Conservation (phyloP, 1,284 basidiomycete species). For the Irpex sp. region DNA sequence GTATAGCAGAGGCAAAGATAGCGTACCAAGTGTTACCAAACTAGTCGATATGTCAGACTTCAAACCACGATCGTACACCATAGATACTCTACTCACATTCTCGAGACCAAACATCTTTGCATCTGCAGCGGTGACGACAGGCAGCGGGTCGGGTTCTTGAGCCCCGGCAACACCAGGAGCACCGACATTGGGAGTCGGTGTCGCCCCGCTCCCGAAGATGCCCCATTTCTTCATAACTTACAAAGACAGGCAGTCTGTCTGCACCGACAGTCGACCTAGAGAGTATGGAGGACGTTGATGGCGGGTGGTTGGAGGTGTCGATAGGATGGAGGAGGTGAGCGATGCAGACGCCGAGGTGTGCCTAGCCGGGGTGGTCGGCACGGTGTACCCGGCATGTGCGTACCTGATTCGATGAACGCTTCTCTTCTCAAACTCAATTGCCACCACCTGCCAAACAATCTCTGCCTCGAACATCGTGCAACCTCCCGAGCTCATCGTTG, state of each 20-base stretch:
- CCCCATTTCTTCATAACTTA: slow-evolving; percentile 19
- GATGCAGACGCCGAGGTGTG: background rate
- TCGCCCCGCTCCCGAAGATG: slow-evolving; percentile 1
- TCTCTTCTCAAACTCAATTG: background rate
- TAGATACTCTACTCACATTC: slow-evolving; percentile 65
- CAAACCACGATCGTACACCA: background rate
- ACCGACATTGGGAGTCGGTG: background rate
- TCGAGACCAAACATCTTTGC: slow-evolving; percentile 87
- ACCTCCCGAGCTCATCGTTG: background rate
- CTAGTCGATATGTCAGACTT: slow-evolving; percentile 30
- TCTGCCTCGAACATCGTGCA: background rate
- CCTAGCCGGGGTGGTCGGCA: background rate
- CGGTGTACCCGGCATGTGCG: background rate
- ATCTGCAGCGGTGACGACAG: slow-evolving; percentile 50
- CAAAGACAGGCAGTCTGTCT: background rate
- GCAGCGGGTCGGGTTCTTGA: slow-evolving; percentile 11
- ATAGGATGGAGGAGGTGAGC: background rate
- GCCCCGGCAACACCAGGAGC: background rate
- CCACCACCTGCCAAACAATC: too few species aligned
- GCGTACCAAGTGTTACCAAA: slow-evolving; percentile 82
- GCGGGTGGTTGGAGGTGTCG: background rate
- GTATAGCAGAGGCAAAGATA: slow-evolving; percentile 2
- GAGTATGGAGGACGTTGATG: background rate
- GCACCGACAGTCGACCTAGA: too few species aligned
- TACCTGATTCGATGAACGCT: background rate